Conservation (phyloP, 2,329 filamentous ascomycete genomes). For the Dothideomycetes sp. region DNA sequence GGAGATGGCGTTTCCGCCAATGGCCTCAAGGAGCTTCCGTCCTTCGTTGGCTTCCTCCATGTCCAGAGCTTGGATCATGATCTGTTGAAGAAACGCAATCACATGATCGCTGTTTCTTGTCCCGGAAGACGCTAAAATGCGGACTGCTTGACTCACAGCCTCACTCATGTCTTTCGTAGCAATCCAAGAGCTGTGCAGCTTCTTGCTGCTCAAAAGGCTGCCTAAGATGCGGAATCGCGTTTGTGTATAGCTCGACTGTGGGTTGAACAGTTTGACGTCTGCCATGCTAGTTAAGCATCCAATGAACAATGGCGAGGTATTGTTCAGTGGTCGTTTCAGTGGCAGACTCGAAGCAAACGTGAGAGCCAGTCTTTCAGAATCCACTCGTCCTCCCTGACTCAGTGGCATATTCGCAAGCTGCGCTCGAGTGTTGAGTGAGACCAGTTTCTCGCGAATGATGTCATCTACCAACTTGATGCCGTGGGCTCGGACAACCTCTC, state of each 20-base stretch:
- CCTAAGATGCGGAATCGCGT: conserved; percentile 8
- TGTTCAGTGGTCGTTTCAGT: conserved; percentile 4
- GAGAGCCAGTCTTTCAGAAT: neutral
- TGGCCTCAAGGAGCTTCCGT: neutral
- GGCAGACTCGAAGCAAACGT: conserved; percentile 3
- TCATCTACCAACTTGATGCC: conserved; percentile 25
- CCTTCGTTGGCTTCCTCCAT: no score
- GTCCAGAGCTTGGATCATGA: neutral
- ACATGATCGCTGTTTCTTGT: neutral
- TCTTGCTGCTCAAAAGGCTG: conserved; percentile 16
- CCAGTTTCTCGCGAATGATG: conserved; percentile 23
- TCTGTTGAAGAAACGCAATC: neutral
- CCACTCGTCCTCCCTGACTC: neutral
- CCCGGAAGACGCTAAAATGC: neutral
- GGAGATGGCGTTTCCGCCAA: neutral
- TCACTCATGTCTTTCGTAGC: neutral
- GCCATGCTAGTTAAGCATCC: conserved; percentile 2
- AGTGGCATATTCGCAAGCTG: conserved; percentile 5
- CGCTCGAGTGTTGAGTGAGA: conserved; percentile 10
- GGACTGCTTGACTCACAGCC: neutral
- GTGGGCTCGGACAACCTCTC: conserved; percentile 30
- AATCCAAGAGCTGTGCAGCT: neutral
- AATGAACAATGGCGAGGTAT: conserved; percentile 3
- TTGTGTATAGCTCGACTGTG: neutral
- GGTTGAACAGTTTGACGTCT: neutral